Evolutionary conservation across 805 yeast species (phyloP), one percentile per base, ranked within the genome.

Genomic region (Suhomyces sp.): DNA sequence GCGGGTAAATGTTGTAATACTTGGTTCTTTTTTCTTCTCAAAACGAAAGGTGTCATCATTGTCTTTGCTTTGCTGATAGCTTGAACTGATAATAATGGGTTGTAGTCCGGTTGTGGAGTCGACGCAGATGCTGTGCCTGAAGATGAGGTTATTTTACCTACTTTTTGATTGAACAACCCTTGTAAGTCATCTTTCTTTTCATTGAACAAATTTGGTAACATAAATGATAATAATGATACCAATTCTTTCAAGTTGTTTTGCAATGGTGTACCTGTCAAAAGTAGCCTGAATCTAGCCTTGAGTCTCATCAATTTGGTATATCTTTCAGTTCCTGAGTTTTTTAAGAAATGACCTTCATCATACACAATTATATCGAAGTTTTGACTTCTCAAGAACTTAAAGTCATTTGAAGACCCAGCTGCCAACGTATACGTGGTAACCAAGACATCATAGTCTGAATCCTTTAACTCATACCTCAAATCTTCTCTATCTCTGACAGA

Each of bases 341-440:
- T 93, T 48, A 93, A 70, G 86, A 93, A 81, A 60, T 93, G 99
- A 2, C 99, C 99, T 68, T 93, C 99, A 60, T 93, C 99, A 54
- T 87, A 93, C 1, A 93, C 91, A 42, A 95, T 79, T 46, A 83
- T 86, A 57, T 93, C 88, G 60, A 93, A 93, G 15, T 76, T 71
- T 50, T 81, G 78, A 43, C 76, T 72, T 53, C 79, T 79, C 48
- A 93, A 69, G 53, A 93, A 93, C 19, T 81, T 76, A 48, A 80
- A 78, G 58, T 93, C 99, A 30, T 76, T 74, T 47, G 87, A 82
- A 29, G 83, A 76, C 12, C 96, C 96, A 12, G 95, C 79, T 0
- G 98, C 96, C 45, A 93, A 65, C 46, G 84, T 86, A 56, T 93
- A 93, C 0, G 99, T 93, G 2, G 98, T 93, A 1, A 93, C 95